Evolutionary conservation across 1,284 basidiomycete genomes (phyloP).

Genomic region (Fomitopsis palustris): DNA sequence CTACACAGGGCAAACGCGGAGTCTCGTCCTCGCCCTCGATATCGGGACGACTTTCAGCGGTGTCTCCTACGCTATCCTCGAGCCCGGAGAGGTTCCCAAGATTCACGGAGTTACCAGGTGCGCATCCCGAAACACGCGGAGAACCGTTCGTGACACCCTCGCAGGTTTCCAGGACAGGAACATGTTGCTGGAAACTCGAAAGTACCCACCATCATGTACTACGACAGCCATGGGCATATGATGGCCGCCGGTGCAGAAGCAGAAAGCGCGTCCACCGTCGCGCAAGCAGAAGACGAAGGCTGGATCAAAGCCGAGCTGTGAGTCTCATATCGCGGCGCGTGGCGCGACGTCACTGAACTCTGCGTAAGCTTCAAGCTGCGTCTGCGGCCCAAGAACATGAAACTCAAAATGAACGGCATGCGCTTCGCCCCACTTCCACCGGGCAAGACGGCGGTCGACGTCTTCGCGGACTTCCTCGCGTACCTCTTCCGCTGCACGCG

Average conservation of each 20-base stretch:
- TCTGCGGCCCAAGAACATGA: conserved; percentile 69
- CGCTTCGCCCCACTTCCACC: conserved; percentile 60
- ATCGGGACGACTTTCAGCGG: conserved; percentile 76
- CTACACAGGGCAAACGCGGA: conserved; percentile 56
- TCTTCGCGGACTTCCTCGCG: conserved; percentile 73
- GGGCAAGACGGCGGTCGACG: conserved; percentile 63
- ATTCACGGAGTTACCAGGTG: conserved; percentile 72
- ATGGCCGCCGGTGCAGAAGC: conserved; percentile 74
- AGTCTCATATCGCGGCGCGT: conserved; percentile 19
- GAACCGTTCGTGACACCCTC: conserved; percentile 2
- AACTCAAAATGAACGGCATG: conserved; percentile 78
- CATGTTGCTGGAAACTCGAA: conserved; percentile 81
- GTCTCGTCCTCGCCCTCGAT: conserved; percentile 71
- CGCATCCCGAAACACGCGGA: conserved; percentile 5
- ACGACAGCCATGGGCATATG: conserved; percentile 58
- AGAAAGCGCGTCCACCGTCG: conserved; percentile 51
- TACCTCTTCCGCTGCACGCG: conserved; percentile 72
- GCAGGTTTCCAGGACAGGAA: conserved; percentile 75
- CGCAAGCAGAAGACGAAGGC: conserved; percentile 67
- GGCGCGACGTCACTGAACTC: neutral
- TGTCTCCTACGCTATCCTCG: conserved; percentile 72
- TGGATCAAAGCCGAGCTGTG: conserved; percentile 75
- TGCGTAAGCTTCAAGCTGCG: conserved; percentile 68
- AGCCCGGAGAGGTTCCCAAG: conserved; percentile 69
- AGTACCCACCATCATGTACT: conserved; percentile 73